A percentile compares a stretch with the other conserved stretches of the same genome.
Conservation (phyloP, 306 rosid species). For the Lablab purpureus region DNA sequence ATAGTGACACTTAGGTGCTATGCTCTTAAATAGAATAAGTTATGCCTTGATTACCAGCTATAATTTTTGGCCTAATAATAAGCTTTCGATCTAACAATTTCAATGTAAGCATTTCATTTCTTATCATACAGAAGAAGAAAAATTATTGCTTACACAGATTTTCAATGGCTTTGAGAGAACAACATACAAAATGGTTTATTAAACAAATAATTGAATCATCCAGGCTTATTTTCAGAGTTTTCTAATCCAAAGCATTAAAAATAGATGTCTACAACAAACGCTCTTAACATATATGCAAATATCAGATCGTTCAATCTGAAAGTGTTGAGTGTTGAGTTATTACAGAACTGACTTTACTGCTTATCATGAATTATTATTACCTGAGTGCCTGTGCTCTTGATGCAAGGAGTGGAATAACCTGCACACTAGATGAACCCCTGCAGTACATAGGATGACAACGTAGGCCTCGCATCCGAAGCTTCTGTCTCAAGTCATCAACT, state of each 20-base stretch:
- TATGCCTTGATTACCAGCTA: no score
- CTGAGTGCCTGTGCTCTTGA: constrained; percentile 57
- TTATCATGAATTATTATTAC: constrained; percentile 38
- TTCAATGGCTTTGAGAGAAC: constrained; percentile 13
- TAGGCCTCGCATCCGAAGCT: constrained; percentile 51
- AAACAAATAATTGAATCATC: not conserved
- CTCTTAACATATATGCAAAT: constrained; percentile 8
- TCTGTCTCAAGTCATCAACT: constrained; percentile 54
- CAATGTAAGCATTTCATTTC: not conserved
- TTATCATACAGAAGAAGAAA: not conserved
- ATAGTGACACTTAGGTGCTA: no score
- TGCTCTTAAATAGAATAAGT: no score
- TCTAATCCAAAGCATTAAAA: not conserved
- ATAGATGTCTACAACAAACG: not conserved
- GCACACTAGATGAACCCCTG: constrained; percentile 38
- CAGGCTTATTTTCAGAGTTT: not conserved
- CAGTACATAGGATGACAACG: constrained; percentile 56
- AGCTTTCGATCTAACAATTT: no score
- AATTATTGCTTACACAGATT: not conserved
- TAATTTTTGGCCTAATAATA: no score
- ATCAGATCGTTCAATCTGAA: constrained; percentile 9
- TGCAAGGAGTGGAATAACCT: constrained; percentile 53
- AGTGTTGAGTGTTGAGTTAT: not conserved
- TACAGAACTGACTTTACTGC: not conserved
- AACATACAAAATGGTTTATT: not conserved